These are phyloP conservation scores for Quercus wislizeni DNA, from an alignment of 306 rosid species.

Conservation along the genomic window DNA sequence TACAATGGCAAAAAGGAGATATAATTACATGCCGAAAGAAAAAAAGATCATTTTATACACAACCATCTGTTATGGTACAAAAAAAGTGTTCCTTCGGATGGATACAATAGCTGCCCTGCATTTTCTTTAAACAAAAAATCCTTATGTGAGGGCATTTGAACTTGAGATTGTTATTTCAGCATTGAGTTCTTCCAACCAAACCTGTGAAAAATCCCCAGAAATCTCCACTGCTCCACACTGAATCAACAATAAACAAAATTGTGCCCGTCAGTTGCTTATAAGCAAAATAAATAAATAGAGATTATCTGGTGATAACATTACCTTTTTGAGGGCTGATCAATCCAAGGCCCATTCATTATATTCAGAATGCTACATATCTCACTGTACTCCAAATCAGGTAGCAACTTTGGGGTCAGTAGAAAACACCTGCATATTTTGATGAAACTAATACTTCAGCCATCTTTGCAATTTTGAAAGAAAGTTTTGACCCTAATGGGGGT, in stretches of 20 bases:
- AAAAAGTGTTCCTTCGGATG: background rate
- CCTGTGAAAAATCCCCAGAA: conserved; percentile 59
- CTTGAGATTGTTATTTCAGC: conserved; percentile 20
- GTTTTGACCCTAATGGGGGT: background rate
- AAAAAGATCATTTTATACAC: background rate
- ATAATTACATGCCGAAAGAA: too few species aligned
- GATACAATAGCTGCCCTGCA: background rate
- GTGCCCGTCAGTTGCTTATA: conserved; percentile 5
- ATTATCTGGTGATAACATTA: conserved; percentile 17
- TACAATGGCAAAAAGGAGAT: background rate
- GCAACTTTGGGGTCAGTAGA: conserved; percentile 87
- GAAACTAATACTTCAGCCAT: conserved; percentile 5
- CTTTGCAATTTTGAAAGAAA: background rate
- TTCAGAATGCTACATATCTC: conserved; percentile 86
- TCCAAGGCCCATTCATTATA: conserved; percentile 92
- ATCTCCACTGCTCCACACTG: conserved; percentile 85
- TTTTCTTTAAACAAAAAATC: background rate
- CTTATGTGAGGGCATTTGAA: background rate
- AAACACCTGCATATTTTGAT: conserved; percentile 64
- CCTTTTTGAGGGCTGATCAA: conserved; percentile 66
- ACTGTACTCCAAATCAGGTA: conserved; percentile 78
- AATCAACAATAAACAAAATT: conserved; percentile 3
- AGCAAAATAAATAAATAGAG: background rate
- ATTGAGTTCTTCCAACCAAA: conserved; percentile 34
- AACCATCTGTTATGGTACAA: conserved; percentile 1